phyloP scores from a whole-genome alignment of 257 asterid species.

The Penstemon eatonii region DNA sequence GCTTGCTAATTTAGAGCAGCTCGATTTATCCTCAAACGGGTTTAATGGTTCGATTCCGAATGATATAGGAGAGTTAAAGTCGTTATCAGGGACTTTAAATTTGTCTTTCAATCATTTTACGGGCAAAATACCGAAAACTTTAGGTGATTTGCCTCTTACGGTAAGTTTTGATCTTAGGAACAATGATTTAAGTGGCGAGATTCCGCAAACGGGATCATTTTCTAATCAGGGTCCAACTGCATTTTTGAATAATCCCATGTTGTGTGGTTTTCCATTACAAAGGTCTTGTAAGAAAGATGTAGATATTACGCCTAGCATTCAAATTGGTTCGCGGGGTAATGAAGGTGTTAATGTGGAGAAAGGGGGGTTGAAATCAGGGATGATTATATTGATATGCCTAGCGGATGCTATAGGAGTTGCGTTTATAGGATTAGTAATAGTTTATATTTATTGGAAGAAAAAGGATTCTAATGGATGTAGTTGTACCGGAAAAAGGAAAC shows the following conservation, averaged over 20 bases:
- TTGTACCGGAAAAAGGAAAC: slow-evolving; percentile 81
- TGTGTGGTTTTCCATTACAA: slow-evolving; percentile 91
- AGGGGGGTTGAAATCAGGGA: slow-evolving; percentile 61
- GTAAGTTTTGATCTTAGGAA: slow-evolving; percentile 86
- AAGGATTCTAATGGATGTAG: slow-evolving; percentile 87
- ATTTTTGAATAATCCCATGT: slow-evolving; percentile 66
- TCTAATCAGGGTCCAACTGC: slow-evolving; percentile 95
- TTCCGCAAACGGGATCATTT: slow-evolving; percentile 86
- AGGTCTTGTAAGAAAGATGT: slow-evolving; percentile 60
- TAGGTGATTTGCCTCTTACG: slow-evolving; percentile 80
- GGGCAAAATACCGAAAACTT: slow-evolving; percentile 65
- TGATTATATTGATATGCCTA: slow-evolving; percentile 68
- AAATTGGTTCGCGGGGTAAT: slow-evolving; percentile 30
- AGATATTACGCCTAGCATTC: slow-evolving; percentile 36
- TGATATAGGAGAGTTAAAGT: slow-evolving; percentile 83
- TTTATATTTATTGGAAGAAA: slow-evolving; percentile 77
- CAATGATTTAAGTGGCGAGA: slow-evolving; percentile 79
- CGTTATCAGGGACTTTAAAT: slow-evolving; percentile 73
- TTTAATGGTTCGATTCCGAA: slow-evolving; percentile 75
- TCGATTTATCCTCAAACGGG: slow-evolving; percentile 66
- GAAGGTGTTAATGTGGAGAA: slow-evolving; percentile 36
- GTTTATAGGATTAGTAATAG: slow-evolving; percentile 60
- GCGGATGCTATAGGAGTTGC: slow-evolving; percentile 86
- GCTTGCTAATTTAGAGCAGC: slow-evolving; percentile 74
- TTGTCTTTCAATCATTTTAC: slow-evolving; percentile 73